Percentiles rank a stretch among this genome's conserved stretches.
phyloP scores from a whole-genome alignment of 345 rosid species.

The Kandelia obovata region DNA sequence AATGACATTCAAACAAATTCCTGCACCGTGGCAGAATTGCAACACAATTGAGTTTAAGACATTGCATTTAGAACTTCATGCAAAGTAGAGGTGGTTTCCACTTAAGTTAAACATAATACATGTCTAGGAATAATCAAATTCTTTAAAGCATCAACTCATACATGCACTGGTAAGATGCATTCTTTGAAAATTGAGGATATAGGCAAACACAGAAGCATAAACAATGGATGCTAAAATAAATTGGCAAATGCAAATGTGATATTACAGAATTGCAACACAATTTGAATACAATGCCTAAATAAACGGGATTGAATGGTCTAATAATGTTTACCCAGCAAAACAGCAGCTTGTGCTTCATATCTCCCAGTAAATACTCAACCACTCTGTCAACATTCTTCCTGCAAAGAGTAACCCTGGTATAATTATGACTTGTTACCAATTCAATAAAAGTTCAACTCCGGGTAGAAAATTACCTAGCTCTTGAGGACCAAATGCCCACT shows the following conservation, averaged over 20 bases:
- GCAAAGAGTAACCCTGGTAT: conserved; percentile 11
- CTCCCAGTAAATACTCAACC: conserved; percentile 63
- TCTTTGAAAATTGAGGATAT: background rate
- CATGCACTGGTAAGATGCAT: background rate
- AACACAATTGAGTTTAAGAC: too few relatives aligned
- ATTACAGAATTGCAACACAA: background rate
- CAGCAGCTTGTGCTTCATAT: conserved; percentile 63
- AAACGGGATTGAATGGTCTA: background rate
- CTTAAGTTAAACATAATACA: background rate
- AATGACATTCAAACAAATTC: too few relatives aligned
- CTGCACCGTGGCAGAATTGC: too few relatives aligned
- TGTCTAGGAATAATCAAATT: background rate
- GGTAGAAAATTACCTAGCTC: conserved; percentile 45
- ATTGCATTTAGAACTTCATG: too few relatives aligned
- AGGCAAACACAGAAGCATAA: background rate
- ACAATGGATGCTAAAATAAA: background rate
- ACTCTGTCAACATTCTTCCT: conserved; percentile 59
- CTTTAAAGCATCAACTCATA: background rate
- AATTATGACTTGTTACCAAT: background rate
- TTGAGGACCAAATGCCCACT: conserved; percentile 90
- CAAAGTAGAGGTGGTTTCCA: too few relatives aligned
- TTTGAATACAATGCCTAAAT: background rate
- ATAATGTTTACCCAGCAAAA: conserved; percentile 74
- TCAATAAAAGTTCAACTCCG: background rate
- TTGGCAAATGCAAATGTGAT: background rate